Evolutionary conservation across 2,329 filamentous ascomycete species (phyloP).

Genomic region (Teratosphaeria pseudoeucalypti): DNA sequence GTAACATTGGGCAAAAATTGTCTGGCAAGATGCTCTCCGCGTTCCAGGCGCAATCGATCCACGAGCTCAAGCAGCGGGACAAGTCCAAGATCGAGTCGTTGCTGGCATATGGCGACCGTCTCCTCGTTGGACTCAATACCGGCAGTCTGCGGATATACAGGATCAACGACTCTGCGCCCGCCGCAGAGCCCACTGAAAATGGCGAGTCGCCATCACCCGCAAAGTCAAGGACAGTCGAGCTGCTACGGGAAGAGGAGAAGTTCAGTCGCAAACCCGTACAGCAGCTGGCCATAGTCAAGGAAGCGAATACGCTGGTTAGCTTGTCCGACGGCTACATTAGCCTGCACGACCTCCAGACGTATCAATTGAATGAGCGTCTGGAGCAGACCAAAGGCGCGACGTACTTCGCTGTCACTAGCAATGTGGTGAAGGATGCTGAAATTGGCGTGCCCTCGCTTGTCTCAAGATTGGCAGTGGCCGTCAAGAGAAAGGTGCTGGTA

Average conservation of each 20-base stretch:
- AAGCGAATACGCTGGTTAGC: constrained; percentile 82
- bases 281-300: constrained; percentile 90
- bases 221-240: constrained; percentile 52
- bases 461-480: constrained; percentile 78
- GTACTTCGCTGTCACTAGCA: constrained; percentile 86
- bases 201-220: constrained; percentile 32
- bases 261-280: constrained; percentile 86
- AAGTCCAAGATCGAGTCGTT: constrained; percentile 97
- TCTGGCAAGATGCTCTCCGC: constrained; percentile 61
- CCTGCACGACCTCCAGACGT: constrained; percentile 79
- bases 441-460: constrained; percentile 90
- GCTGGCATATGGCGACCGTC: constrained; percentile 80
- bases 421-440: constrained; percentile 79
- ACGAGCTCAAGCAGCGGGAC: constrained; percentile 92
- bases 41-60: constrained; percentile 89
- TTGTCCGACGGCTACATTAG: constrained; percentile 83
- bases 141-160: constrained; percentile 85
- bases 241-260: constrained; percentile 84
- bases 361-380: constrained; percentile 70
- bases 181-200: constrained; percentile 16
- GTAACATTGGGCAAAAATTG: not conserved
- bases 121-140: constrained; percentile 85
- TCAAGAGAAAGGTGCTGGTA: constrained; percentile 78
- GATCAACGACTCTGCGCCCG: constrained; percentile 56
- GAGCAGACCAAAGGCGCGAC: constrained; percentile 77